Evolutionary conservation across 495 filamentous ascomycete genomes (phyloP).

Genomic region (Diplogelasinospora grovesii): DNA sequence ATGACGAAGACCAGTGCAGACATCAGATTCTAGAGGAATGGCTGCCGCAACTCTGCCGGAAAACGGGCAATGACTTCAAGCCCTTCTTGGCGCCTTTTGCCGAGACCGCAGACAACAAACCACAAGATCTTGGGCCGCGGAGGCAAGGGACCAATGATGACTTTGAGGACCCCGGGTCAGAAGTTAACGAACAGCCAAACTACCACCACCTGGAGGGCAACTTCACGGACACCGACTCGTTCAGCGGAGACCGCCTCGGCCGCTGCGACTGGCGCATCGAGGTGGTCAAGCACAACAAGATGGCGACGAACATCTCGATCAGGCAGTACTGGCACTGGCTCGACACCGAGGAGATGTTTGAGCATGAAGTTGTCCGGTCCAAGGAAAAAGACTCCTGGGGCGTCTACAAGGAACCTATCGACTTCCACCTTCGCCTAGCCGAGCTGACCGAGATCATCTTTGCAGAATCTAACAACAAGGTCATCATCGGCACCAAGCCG

Average conservation of each 20-base stretch:
- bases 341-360: slow-evolving; percentile 29
- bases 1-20: too few species aligned
- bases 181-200: too few species aligned
- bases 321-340: slow-evolving; percentile 48
- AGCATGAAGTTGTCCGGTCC: slow-evolving; percentile 43
- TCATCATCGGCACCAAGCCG: slow-evolving; percentile 25
- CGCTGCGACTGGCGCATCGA: slow-evolving; percentile 38
- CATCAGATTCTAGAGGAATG: too few species aligned
- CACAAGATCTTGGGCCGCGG: too few species aligned
- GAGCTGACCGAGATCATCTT: slow-evolving; percentile 36
- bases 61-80: too few species aligned
- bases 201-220: too few species aligned
- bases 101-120: too few species aligned
- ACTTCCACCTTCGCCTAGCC: slow-evolving; percentile 33
- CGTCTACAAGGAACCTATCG: slow-evolving; percentile 38
- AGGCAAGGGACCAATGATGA: too few species aligned
- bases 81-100: too few species aligned
- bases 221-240: too few species aligned
- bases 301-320: slow-evolving; percentile 31
- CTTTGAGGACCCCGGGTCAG: too few species aligned
- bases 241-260: slow-evolving; percentile 30
- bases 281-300: slow-evolving; percentile 34
- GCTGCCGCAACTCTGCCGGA: too few species aligned
- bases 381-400: slow-evolving; percentile 34
- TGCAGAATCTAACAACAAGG: slow-evolving; percentile 22